These are phyloP conservation scores for Astrephomene gubernaculifera DNA, from an alignment of 139 green algal genomes.

Conservation along the genomic window DNA sequence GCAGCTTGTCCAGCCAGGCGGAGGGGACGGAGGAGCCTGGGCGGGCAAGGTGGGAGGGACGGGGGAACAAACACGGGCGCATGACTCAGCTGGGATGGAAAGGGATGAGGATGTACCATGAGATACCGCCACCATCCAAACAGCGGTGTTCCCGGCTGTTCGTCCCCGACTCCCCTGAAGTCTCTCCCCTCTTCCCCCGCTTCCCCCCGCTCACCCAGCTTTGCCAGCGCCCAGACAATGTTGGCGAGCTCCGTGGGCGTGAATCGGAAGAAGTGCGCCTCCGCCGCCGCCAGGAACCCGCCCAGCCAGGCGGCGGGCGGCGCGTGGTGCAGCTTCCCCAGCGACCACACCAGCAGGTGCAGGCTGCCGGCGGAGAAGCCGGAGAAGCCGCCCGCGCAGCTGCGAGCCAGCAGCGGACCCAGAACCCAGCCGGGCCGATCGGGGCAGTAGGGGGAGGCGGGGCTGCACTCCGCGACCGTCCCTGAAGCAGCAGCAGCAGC, in stretches of 20 bases:
- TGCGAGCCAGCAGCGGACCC: constrained; percentile 35
- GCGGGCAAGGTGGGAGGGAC: background rate
- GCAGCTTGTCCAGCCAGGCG: constrained; percentile 57
- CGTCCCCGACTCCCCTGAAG: too few species aligned
- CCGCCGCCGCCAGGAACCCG: constrained; percentile 42
- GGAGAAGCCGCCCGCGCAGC: constrained; percentile 47
- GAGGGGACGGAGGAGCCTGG: constrained; percentile 41
- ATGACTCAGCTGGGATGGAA: too few species aligned
- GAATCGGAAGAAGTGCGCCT: constrained; percentile 60
- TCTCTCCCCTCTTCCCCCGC: too few species aligned
- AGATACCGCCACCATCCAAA: too few species aligned
- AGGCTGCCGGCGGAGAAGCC: constrained; percentile 52
- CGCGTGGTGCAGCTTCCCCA: constrained; percentile 53
- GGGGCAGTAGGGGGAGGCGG: background rate
- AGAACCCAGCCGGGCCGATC: constrained; percentile 37
- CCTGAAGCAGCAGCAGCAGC: background rate
- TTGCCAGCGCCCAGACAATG: constrained; percentile 62
- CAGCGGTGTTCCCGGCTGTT: too few species aligned
- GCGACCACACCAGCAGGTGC: constrained; percentile 56
- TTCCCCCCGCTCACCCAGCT: constrained; percentile 53
- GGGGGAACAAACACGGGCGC: too few species aligned
- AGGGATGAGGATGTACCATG: too few species aligned
- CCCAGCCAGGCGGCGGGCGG: constrained; percentile 45
- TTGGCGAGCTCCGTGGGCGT: constrained; percentile 58
- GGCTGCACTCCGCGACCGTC: background rate